Base-by-base conservation (phyloP, 202 grass and related monocot species). In the Zizania palustris region DNA sequence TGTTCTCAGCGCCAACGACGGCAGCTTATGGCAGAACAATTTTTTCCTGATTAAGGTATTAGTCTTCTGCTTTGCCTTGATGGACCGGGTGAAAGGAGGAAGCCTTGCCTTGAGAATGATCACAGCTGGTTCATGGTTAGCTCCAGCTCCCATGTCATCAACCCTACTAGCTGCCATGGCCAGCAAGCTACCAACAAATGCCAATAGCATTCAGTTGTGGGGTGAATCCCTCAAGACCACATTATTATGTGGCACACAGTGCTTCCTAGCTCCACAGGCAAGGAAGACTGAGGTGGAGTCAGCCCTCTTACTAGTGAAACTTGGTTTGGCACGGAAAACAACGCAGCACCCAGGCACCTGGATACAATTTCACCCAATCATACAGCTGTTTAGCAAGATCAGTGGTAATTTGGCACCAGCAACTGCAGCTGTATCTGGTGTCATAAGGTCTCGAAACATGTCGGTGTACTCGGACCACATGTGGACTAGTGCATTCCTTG, bases 401-500 rank as follows among this genome's bases (percentile, higher is more conserved):
- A 79, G 70, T 12, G 87, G 84, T 14, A 68, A 78, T 13, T 44
- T 87, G 36, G 62, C 82, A 43, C 70, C 81, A 3, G 84, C 87
- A 34, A 71, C 45, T 1, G 81, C 87, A 55, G 63, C 84, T 0
- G 81, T 90, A 69, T 79, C 86, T 4, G 91, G 87, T 21, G 74
- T 87, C 36, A 75, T 68, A 60, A 90, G 76, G 83, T 49, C 71
- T 15, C 78, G 87, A 20, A 90, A 90, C 43, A 83, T 68, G 35
- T 79, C 54, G 58, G 28, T 82, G 11, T 76, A 85, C 76, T 88
- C 75, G 2, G 87, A 93, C 44, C 91, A 90, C 21, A 76, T 93
- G 15, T 93, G 91, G 91, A 84, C 91, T 74, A 90, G 78, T 5
- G 87, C 87, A 80, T 93, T 93, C 64, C 84, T 93, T 2, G 48